Evolutionary conservation across 345 rosid species (phyloP).

Genomic region (Lumnitzera racemosa): DNA sequence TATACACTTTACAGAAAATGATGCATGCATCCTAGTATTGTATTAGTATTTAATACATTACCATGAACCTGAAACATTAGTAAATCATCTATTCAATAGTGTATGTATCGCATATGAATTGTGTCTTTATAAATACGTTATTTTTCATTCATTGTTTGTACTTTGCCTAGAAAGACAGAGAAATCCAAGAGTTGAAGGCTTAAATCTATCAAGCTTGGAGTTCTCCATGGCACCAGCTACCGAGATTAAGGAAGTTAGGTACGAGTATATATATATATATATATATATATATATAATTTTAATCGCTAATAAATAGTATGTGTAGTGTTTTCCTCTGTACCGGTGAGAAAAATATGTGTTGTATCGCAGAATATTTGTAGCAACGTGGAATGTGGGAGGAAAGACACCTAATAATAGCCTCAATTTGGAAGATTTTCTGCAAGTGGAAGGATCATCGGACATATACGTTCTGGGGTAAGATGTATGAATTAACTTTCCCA

Average conservation of each 20-base stretch:
- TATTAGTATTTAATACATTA: no score
- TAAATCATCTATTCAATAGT: no score
- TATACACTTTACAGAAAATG: no score
- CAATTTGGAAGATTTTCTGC: constrained; percentile 82
- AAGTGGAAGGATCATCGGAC: constrained; percentile 76
- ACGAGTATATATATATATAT: not conserved
- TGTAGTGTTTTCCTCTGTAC: no score
- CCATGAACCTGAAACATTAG: no score
- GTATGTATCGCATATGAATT: no score
- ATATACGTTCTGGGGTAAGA: constrained; percentile 91
- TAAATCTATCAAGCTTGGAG: constrained; percentile 56
- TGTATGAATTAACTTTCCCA: not conserved
- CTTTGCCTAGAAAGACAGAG: constrained; percentile 43
- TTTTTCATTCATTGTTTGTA: not conserved
- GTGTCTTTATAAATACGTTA: no score
- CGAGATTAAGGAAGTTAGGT: constrained; percentile 69
- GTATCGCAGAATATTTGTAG: constrained; percentile 57
- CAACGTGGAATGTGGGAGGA: constrained; percentile 98
- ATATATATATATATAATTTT: not conserved
- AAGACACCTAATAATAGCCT: constrained; percentile 61
- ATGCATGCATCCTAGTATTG: no score
- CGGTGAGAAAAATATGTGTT: no score
- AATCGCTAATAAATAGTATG: no score
- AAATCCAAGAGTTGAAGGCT: constrained; percentile 59
- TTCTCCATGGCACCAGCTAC: constrained; percentile 37